Conservation (phyloP, 352 stramenopile genomes). For the Peronosclerospora sorghi region DNA sequence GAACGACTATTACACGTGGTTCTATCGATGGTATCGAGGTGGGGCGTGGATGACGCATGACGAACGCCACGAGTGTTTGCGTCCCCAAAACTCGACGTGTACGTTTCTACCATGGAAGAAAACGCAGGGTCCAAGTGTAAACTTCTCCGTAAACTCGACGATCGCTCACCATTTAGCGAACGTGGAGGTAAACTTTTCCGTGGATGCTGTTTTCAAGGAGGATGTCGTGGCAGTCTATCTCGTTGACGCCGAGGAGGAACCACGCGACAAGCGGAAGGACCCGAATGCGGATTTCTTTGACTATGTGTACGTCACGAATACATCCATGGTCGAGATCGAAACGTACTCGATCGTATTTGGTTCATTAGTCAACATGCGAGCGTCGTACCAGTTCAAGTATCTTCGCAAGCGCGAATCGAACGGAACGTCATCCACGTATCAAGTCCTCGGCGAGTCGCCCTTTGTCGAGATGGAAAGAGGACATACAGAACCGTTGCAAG, state of each 20-base stretch:
- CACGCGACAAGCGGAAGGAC: constrained; percentile 4
- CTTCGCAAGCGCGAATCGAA: constrained; percentile 9
- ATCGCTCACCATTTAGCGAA: constrained; percentile 4
- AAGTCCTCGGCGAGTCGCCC: constrained; percentile 19
- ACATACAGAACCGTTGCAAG: constrained; percentile 22
- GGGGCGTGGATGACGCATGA: constrained; percentile 16
- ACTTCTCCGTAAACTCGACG: constrained; percentile 16
- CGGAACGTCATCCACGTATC: constrained; percentile 1
- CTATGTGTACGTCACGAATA: constrained; percentile 14
- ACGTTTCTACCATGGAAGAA: constrained; percentile 10
- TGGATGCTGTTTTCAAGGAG: constrained; percentile 2
- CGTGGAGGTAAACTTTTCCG: constrained; percentile 11
- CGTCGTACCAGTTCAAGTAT: constrained; percentile 19
- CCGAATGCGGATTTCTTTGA: constrained; percentile 15
- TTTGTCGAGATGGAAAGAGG: constrained; percentile 25
- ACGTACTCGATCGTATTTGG: constrained; percentile 9
- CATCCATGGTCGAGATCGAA: not conserved
- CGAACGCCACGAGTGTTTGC: constrained; percentile 11
- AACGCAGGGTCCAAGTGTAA: not conserved
- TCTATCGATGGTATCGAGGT: constrained; percentile 17
- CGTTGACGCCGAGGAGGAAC: constrained; percentile 13
- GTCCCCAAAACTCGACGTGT: constrained; percentile 3
- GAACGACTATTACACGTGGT: constrained; percentile 11
- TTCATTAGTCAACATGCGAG: constrained; percentile 14
- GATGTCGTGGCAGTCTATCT: constrained; percentile 17